Evolutionary conservation across 768 basidiomycete species (phyloP), one percentile per base, ranked within the genome.

Genomic region (Podaxis sp.): DNA sequence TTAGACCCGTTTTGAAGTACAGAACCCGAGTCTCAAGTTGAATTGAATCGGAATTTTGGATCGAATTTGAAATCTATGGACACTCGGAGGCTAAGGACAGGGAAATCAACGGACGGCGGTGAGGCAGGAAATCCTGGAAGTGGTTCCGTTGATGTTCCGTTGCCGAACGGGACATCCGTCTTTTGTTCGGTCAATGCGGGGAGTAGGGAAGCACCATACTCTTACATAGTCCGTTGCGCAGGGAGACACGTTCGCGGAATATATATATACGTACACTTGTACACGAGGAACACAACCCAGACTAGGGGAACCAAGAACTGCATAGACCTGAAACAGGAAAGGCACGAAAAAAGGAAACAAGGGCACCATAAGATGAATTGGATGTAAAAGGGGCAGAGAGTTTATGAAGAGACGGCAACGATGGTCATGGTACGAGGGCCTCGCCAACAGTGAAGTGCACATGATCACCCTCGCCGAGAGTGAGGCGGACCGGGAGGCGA

Each of bases 401-500:
- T 24, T 19, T 39, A 40, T 58, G 30, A 28, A 13, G 48, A 49
- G 11, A 61, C 4, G 17, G 15, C 28, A 15, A 28, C 22, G 28
- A 26, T 40, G 28, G 15, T 64, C 38, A 61, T 71, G 63, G 79
- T 39, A 79, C 76, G 61, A 82, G 67, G 36, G 78, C 66, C 68
- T 82, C 80, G 33, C 82, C 82, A 51, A 83, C 76, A 8, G 79
- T 81, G 67, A 83, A 83, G 65, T 93, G 91, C 30, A 93, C 91
- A 67, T 89, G 87, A 71, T 93, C 91, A 36, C 90, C 90, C 68
- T 93, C 91, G 28, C 90, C 90, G 46, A 93, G 80, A 22, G 89
- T 91, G 36, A 93, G 84, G 64, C 89, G 80, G 64, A 93, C 91
- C 13, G 91, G 89, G 48, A 93, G 75, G 58, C 90, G 85, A 22